These are phyloP conservation scores for Alisma plantagoaquatica DNA, from an alignment of 106 monocot species.

Conservation along the genomic window DNA sequence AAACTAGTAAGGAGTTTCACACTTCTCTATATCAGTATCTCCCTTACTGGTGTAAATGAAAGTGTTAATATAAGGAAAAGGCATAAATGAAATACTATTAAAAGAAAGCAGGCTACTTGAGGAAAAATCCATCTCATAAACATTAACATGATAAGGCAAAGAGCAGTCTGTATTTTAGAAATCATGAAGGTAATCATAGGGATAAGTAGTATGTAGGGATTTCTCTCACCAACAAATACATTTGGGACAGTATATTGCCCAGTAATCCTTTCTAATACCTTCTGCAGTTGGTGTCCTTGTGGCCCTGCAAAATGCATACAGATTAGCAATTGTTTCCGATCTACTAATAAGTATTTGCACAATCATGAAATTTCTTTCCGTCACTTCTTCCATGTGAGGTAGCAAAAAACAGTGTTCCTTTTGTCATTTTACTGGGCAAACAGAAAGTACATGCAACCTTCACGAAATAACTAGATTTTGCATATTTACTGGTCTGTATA, in stretches of 20 bases:
- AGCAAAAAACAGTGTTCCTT: too few relatives aligned
- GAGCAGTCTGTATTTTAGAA: not conserved
- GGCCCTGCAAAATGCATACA: constrained; percentile 39
- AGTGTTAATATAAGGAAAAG: not conserved
- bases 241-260: constrained; percentile 37
- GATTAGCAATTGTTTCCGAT: not conserved
- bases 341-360: too few relatives aligned
- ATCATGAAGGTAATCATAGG: not conserved
- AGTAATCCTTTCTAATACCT: constrained; percentile 30
- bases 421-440: too few relatives aligned
- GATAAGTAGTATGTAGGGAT: not conserved
- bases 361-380: too few relatives aligned
- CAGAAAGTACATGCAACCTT: too few relatives aligned
- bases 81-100: not conserved
- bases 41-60: too few relatives aligned
- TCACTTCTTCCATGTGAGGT: too few relatives aligned
- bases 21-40: too few relatives aligned
- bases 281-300: constrained; percentile 50
- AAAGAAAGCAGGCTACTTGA: not conserved
- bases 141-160: not conserved
- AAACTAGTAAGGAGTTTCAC: too few relatives aligned
- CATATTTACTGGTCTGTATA: too few relatives aligned
- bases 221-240: constrained; percentile 32
- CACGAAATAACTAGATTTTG: too few relatives aligned
- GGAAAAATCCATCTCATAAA: not conserved